Percentiles rank a stretch among this genome's conserved stretches.
phyloP scores from a whole-genome alignment of 306 rosid genomes.

The Corylus heterophylla region DNA sequence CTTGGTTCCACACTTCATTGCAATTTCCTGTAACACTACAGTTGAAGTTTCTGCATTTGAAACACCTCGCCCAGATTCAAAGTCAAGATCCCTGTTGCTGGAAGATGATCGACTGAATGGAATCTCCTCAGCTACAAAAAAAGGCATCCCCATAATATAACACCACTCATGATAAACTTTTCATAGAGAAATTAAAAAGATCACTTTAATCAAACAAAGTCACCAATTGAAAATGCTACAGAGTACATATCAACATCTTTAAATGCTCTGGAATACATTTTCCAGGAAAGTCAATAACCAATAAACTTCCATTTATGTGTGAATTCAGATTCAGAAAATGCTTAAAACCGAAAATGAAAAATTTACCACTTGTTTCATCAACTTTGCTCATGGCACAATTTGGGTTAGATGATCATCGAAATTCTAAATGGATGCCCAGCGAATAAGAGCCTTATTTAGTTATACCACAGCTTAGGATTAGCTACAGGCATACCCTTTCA shows the following conservation, averaged over 20 bases:
- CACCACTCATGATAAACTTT: slow-evolving; percentile 23
- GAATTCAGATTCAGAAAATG: background rate
- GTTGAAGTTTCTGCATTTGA: slow-evolving; percentile 59
- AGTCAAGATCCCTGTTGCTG: slow-evolving; percentile 63
- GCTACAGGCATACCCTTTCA: background rate
- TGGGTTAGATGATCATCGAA: background rate
- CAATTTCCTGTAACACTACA: slow-evolving; percentile 77
- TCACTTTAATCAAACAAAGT: background rate
- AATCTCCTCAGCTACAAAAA: slow-evolving; percentile 66
- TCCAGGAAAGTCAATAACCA: slow-evolving; percentile 10
- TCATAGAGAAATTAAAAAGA: background rate
- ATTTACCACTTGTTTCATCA: background rate
- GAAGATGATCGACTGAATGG: slow-evolving; percentile 68
- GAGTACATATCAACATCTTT: slow-evolving; percentile 18
- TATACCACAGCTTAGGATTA: background rate
- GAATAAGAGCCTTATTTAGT: background rate
- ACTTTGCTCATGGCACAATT: background rate
- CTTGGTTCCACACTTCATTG: slow-evolving; percentile 90
- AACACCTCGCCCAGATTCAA: slow-evolving; percentile 65
- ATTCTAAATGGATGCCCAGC: background rate
- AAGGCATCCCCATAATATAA: slow-evolving; percentile 29
- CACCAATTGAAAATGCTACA: background rate
- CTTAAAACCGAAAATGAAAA: background rate
- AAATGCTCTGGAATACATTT: slow-evolving; percentile 16
- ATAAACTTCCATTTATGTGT: background rate